Base-by-base conservation (phyloP, 306 rosid genomes). In the Cucurbita moschata region DNA sequence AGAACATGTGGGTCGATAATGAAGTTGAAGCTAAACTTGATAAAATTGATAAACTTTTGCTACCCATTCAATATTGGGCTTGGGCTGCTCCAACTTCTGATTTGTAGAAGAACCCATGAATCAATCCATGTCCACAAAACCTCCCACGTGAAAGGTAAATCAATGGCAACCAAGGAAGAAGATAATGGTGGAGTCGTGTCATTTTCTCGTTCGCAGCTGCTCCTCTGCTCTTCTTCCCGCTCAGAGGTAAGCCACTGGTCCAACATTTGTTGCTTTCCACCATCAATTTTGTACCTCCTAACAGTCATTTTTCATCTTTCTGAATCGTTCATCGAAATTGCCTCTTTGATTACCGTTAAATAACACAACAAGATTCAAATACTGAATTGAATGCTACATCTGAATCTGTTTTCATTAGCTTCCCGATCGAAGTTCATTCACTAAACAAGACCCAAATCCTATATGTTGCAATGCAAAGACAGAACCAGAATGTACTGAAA, bases 401-500 rank as follows among this genome's bases (percentile, higher is more conserved):
- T 7, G 10, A 30, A 63, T 63, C 52, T 65, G 71, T 65, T 63
- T 62, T 62, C 35, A 6, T 62, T 39, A 38, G 19, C 12, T 61
- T 61, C 3, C 68, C 35, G 68, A 14, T 15, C 8, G 65, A 59
- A 59, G n/a, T 30, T 61, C 44, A 37, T 40, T 19, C 52, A 5
- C 53, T 66, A 4, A 57, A 71, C 5, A 46, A 70, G 7, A 30
- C 21, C 55, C 63, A 26, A 72, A 68, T 68, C 42, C 7, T 46
- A 30, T 42, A 74, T 54, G 80, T 72, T 79, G 78, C 75, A 58
- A 77, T 80, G 85, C 82, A 74, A 12, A 68, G 78, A 77, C 66
- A 60, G 66, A 60, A 60, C 12, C 85, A 69, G 49, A 85, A 67
- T 40, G 21, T 78, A 80, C 57, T 76, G 54, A 44, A 74, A 77